Evolutionary conservation across 495 filamentous ascomycete genomes (phyloP), one percentile per base, ranked within the genome.

Genomic region (Talaromyces wortmannii): DNA sequence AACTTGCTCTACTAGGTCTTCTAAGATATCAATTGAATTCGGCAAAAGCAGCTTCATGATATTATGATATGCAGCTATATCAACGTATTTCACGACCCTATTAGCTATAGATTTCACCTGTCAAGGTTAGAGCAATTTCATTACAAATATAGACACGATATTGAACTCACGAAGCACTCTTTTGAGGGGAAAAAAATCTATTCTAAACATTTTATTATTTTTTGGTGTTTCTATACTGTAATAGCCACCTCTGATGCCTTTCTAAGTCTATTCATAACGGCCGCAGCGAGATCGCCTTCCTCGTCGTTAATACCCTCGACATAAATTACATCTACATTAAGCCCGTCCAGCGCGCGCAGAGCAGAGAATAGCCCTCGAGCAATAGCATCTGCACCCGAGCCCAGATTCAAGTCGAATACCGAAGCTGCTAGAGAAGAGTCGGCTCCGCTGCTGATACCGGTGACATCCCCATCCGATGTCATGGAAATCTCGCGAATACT

Each of bases 181-280:
- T 23, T 31, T 31, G 46, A 48, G 46, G 23, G 46, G 10, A 31
- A 12, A n/a, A 23, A 23, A 23, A 15, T 23, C 44, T 17, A 46
- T 10, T 46, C 44, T 48, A 56, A 55, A 46, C 49, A 18, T 57
- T 8, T 40, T 40, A 13, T 8, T 40, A 40, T 40, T 13, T 13
- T 40, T 40, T 40, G 8, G 13, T 40, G 8, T 40, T 40, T 56
- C 57, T 64, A 78, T 18, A 67, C 65, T 50, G 64, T 62, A 42
- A 78, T 59, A 57, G 75, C 74, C 31, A 65, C 59, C 31, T 78
- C 78, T 45, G 94, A 91, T 33, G 92, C 92, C 73, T 97, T 97
- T 48, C 94, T 75, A 7, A 97, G 71, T 59, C 92, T 77, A 64
- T 98, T 98, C 95, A 98, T 97, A 45, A 98, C 84, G 7, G 94